These are phyloP conservation scores for Exophiala oligosperma DNA, from an alignment of 2,329 filamentous ascomycete genomes.

Conservation along the genomic window DNA sequence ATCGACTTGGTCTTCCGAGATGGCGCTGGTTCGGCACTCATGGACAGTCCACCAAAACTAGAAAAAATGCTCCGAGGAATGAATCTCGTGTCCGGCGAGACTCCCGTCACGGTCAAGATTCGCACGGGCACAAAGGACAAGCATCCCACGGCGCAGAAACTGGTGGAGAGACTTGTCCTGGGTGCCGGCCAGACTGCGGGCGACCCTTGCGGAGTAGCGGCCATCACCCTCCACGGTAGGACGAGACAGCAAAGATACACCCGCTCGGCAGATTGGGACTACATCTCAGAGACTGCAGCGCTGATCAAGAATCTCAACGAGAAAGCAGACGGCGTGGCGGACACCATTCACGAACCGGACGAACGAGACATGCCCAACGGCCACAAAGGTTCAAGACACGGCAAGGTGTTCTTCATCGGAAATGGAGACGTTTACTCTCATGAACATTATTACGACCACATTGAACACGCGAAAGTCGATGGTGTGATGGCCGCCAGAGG, in stretches of 20 bases:
- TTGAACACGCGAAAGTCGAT: constrained; percentile 78
- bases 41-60: constrained; percentile 84
- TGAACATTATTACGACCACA: constrained; percentile 76
- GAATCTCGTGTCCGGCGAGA: constrained; percentile 86
- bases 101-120: constrained; percentile 93
- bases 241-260: constrained; percentile 95
- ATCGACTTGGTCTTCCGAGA: constrained; percentile 90
- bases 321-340: constrained; percentile 64
- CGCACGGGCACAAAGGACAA: constrained; percentile 84
- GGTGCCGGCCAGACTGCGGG: constrained; percentile 49
- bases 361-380: constrained; percentile 67
- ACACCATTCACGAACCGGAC: constrained; percentile 79
- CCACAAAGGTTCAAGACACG: constrained; percentile 35
- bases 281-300: constrained; percentile 86
- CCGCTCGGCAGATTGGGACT: constrained; percentile 87
- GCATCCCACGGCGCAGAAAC: constrained; percentile 74
- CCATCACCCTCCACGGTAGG: constrained; percentile 92
- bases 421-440: constrained; percentile 98
- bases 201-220: constrained; percentile 83
- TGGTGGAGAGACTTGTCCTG: constrained; percentile 79
- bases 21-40: constrained; percentile 84
- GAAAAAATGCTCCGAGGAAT: constrained; percentile 95
- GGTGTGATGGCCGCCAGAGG: constrained; percentile 97
- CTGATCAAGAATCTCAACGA: constrained; percentile 79
- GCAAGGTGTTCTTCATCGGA: constrained; percentile 84